Evolutionary conservation across 768 basidiomycete species (phyloP).

Genomic region (Phanerodontia chrysosporium): DNA sequence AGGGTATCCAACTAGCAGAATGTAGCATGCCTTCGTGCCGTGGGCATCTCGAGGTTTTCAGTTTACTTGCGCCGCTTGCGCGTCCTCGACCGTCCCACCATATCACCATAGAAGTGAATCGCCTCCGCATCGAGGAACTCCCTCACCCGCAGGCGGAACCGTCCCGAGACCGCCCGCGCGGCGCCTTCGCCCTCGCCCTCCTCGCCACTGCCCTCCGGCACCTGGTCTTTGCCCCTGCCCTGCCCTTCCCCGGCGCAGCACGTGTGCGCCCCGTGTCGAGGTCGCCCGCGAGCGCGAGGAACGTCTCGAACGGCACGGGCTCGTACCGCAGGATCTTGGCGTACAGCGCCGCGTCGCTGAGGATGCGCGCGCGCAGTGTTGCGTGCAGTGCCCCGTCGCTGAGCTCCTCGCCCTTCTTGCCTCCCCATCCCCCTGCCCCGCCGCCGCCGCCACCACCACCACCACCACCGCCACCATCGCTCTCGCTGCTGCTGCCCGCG

Average conservation of each 20-base stretch:
- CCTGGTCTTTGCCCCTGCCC: not conserved
- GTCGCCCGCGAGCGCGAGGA: conserved; percentile 39
- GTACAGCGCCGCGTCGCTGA: conserved; percentile 43
- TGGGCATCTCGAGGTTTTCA: not conserved
- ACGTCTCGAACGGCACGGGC: conserved; percentile 58
- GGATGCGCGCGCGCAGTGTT: conserved; percentile 38
- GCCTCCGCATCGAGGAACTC: conserved; percentile 56
- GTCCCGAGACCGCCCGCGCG: conserved; percentile 8
- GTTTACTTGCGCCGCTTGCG: not conserved
- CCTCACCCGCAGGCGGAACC: conserved; percentile 38
- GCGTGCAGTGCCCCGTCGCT: conserved; percentile 40
- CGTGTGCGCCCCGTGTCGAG: conserved; percentile 15
- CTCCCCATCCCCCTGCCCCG: too few species aligned
- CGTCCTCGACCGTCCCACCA: not conserved
- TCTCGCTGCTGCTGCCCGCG: conserved; percentile 1
- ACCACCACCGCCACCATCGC: conserved; percentile 4
- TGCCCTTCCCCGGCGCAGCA: not conserved
- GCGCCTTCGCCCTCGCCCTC: not conserved
- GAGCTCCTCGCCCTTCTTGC: conserved; percentile 13
- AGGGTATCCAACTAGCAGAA: not conserved
- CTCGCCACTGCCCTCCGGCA: not conserved
- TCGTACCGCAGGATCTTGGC: conserved; percentile 62
- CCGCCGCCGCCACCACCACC: not conserved
- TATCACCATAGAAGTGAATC: conserved; percentile 46
- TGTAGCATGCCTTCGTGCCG: not conserved